Evolutionary conservation across 2,329 filamentous ascomycete genomes (phyloP), one percentile per base, ranked within the genome.

Genomic region (Sarocladium oryzae): DNA sequence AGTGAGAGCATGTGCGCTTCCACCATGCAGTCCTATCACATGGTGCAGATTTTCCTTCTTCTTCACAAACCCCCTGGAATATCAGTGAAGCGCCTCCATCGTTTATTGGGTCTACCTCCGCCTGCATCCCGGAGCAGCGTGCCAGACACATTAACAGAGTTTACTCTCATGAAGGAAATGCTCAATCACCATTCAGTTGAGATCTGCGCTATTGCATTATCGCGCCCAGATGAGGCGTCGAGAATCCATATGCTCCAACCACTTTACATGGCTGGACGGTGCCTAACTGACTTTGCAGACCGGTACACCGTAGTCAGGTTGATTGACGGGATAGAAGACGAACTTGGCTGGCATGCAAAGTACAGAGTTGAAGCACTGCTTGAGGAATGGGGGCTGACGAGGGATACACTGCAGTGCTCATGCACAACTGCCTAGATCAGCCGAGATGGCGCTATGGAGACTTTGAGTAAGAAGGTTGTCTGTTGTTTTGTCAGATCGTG

Each of bases 21-120:
- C 2, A 80, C 81, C 1, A 85, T 85, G 74, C 81, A 84, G 58
- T 75, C 75, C 53, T 85, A 83, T 56, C 78, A 85, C 58, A 84
- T 85, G 69, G 79, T 79, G 1, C 74, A 78, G 38, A 80, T 85
- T 10, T 72, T 84, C 4, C 62, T 86, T 0, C 70, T 82, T 11
- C 73, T 83, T 55, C 84, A 85, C 57, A 76, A 78, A 53, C 79
- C 78, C 1, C 71, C 40, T 15, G 21, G 40, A 7, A 16, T 43
- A 9, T 26, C 21, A 4, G 23, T 28, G 10, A 20, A 43, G 21
- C 40, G 40, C 15, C 40, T 43, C 10, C 16, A 43, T n/a, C 40
- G 40, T 26, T 16, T 23, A 8, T n/a, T 43, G 40, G 40, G 40
- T 4, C 23, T 43, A 5, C n/a, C 32, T 13, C 18, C 16, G 24